Conservation (phyloP, 192 early-diverging fungal genomes). For the Lunasporangiospora selenospora region DNA sequence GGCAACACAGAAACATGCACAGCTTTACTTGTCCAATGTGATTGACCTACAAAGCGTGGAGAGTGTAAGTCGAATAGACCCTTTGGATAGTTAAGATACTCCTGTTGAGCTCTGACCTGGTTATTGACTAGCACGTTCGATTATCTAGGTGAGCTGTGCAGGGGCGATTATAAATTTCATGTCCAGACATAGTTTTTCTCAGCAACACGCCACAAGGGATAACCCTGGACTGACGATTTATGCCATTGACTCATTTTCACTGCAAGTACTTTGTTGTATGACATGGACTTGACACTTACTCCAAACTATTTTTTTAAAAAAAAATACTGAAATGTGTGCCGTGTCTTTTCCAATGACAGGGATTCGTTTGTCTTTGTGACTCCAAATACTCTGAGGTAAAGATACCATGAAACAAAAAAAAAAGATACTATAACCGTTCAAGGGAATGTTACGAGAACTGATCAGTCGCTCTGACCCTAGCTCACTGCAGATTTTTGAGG, state of each 20-base stretch:
- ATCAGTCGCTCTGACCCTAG: slow-evolving; percentile 38
- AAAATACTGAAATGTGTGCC: neutral
- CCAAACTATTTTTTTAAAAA: neutral
- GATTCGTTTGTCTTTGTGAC: slow-evolving; percentile 62
- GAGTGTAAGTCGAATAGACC: slow-evolving; percentile 20
- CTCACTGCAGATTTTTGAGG: slow-evolving; percentile 81
- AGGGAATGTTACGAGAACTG: neutral
- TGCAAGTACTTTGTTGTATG: slow-evolving; percentile 16
- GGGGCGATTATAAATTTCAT: slow-evolving; percentile 53
- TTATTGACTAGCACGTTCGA: neutral
- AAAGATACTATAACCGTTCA: neutral
- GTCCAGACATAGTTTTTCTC: slow-evolving; percentile 26
- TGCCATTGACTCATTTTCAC: slow-evolving; percentile 42
- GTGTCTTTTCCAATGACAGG: slow-evolving; percentile 20
- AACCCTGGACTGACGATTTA: slow-evolving; percentile 8
- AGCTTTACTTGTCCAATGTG: slow-evolving; percentile 34
- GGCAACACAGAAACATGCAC: slow-evolving; percentile 20
- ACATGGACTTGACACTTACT: neutral
- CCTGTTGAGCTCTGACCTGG: neutral
- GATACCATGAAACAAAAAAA: neutral
- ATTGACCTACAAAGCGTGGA: slow-evolving; percentile 47
- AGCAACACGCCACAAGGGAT: slow-evolving; percentile 2
- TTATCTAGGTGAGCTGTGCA: slow-evolving; percentile 50
- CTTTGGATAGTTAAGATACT: neutral
- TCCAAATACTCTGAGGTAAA: slow-evolving; percentile 63